Percentiles rank a stretch among this genome's conserved stretches.
phyloP scores from a whole-genome alignment of 2,329 filamentous ascomycete genomes.

The Camillea tinctor region DNA sequence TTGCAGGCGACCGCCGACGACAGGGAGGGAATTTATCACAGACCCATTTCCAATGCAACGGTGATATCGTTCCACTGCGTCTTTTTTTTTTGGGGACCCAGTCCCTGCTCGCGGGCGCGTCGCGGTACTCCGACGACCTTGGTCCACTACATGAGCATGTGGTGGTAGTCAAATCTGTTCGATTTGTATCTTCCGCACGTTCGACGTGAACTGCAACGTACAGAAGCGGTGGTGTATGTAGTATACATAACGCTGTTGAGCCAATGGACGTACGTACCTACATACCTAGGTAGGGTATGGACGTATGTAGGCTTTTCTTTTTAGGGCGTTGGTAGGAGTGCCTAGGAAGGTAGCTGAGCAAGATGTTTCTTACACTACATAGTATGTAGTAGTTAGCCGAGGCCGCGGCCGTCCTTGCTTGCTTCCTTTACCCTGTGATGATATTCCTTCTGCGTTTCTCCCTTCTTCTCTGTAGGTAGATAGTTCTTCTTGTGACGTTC shows the following conservation, averaged over 20 bases:
- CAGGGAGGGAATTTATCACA: slow-evolving; percentile 4
- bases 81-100: slow-evolving; percentile 5
- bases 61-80: slow-evolving; percentile 19
- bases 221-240: not conserved
- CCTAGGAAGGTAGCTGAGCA: not conserved
- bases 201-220: not conserved
- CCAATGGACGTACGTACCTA: too few relatives aligned
- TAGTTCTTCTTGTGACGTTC: slow-evolving; percentile 2
- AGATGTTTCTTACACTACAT: too few relatives aligned
- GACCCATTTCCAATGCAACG: slow-evolving; percentile 13
- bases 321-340: not conserved
- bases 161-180: not conserved
- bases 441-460: not conserved
- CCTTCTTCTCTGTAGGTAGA: not conserved
- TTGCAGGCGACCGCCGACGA: slow-evolving; percentile 13
- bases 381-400: not conserved
- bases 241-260: too few relatives aligned
- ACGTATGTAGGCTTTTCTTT: not conserved
- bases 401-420: not conserved
- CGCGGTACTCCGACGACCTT: not conserved
- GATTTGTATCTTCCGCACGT: not conserved
- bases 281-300: not conserved
- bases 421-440: not conserved
- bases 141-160: not conserved
- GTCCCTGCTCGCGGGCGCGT: not conserved